Percentiles rank a stretch among this genome's conserved stretches.
These are phyloP conservation scores for Eucalyptus curtisii DNA, from an alignment of 345 rosid species.

Conservation along the genomic window DNA sequence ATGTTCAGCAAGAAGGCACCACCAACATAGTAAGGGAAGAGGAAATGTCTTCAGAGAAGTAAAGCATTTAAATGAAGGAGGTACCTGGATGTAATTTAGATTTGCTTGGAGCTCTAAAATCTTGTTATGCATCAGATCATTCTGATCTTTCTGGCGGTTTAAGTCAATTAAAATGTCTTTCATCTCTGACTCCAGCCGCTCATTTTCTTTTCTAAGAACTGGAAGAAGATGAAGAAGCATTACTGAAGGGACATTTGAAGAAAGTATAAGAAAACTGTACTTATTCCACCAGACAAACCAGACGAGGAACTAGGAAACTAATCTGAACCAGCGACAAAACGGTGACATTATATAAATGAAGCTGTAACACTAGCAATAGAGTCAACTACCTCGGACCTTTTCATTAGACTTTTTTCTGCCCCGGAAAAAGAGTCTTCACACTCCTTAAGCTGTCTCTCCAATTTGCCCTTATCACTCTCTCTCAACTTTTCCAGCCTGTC, in stretches of 20 bases:
- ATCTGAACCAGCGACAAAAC: not conserved
- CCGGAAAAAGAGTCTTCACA: conserved; percentile 33
- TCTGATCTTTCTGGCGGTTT: conserved; percentile 47
- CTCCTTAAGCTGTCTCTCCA: conserved; percentile 47
- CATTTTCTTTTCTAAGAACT: conserved; percentile 72
- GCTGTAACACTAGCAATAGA: conserved; percentile 11
- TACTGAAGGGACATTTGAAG: not conserved
- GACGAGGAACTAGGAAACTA: not conserved
- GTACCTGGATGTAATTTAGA: conserved; percentile 42
- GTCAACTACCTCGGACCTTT: conserved; percentile 73
- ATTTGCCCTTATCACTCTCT: conserved; percentile 34
- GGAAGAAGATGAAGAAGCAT: not conserved
- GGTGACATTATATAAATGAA: not conserved
- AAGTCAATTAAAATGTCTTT: conserved; percentile 36
- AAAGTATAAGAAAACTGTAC: not conserved
- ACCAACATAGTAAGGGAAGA: not conserved
- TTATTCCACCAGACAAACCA: not conserved
- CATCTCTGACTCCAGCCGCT: conserved; percentile 33
- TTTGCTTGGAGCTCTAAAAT: conserved; percentile 36
- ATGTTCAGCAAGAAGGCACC: not conserved
- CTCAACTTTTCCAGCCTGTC: conserved; percentile 72
- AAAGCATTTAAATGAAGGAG: conserved; percentile 1
- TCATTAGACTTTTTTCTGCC: conserved; percentile 29
- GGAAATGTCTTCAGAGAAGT: not conserved
- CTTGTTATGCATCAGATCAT: conserved; percentile 29